Evolutionary conservation across 148 eudicot species (phyloP), one percentile per base, ranked within the genome.

Genomic region (Persicaria maculosa): DNA sequence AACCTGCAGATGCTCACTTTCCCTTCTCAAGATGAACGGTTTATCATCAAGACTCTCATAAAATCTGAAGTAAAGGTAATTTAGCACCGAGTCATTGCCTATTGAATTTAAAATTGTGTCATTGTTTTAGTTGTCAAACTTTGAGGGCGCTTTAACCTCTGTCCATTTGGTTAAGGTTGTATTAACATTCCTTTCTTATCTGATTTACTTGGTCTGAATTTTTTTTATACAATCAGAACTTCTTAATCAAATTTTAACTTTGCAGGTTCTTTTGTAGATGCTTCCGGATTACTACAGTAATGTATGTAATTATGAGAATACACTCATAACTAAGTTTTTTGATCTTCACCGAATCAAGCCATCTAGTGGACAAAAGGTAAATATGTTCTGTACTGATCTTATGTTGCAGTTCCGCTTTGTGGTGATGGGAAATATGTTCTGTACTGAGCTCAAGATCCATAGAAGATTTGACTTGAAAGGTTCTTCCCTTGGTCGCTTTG

Each of bases 351-450:
- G 97, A 83, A 92, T 95, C 68, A 89, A 86, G 53, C 94, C 99
- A 74, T 86, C 88, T 43, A 84, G 97, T 85, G 99, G 99, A 75
- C 97, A 92, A 81, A 95, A 95, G 99, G 99, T 95, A 84, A 25
- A n/a, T n/a, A n/a, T n/a, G n/a, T n/a, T n/a, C n/a, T n/a, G n/a
- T n/a, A n/a, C n/a, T n/a, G n/a, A 36, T 48, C 52, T 75, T 81
- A 67, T 31, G 70, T 78, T 86, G 85, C 92, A 95, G 98, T 95
- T 95, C 75, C 96, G 97, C 40, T 95, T 95, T 80, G 98, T 91
- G 74, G 98, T 95, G 52, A 95, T 95, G 98, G 98, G 98, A 76
- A 95, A 95, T 81, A 92, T 95, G 97, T 95, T 95, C 83, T 95
- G 97, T 87, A 95, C 97, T 55, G 97, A 90, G 77, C 81, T 95